Conservation (phyloP, 2,329 filamentous ascomycete species). For the Colletotrichum costaricense region DNA sequence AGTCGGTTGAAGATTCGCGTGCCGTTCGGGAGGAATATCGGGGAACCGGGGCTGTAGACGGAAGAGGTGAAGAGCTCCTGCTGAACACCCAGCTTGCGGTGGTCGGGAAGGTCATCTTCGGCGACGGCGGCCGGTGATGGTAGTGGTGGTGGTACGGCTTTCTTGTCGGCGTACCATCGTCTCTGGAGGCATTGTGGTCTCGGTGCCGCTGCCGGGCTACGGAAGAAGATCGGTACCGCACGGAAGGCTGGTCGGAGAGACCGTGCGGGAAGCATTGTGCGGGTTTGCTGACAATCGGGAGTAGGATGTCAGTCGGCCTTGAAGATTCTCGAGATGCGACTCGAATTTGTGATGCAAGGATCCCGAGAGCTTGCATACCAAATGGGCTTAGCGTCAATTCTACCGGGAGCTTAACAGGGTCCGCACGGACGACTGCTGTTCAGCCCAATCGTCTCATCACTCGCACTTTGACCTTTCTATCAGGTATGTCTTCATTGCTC, state of each 20-base stretch:
- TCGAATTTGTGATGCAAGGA: constrained; percentile 24
- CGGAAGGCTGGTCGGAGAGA: constrained; percentile 36
- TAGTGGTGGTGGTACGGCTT: not conserved
- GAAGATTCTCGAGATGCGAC: not conserved
- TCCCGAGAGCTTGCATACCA: constrained; percentile 20
- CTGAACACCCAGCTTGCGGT: constrained; percentile 69
- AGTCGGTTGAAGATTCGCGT: constrained; percentile 86
- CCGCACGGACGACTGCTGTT: not conserved
- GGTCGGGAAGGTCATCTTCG: constrained; percentile 57
- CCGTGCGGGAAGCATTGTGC: constrained; percentile 42
- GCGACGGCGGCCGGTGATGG: not conserved
- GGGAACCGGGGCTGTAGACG: constrained; percentile 84
- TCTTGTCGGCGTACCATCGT: constrained; percentile 31
- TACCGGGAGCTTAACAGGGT: not conserved
- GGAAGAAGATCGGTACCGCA: constrained; percentile 7
- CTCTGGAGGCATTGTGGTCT: not conserved
- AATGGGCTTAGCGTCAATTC: constrained; percentile 9
- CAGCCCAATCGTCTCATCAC: not conserved
- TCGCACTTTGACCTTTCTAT: too few relatives aligned
- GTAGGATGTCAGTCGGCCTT: constrained; percentile 16
- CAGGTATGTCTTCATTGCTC: not conserved
- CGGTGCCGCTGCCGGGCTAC: not conserved
- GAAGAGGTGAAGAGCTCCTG: constrained; percentile 86
- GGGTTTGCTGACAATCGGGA: constrained; percentile 18
- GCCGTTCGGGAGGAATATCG: constrained; percentile 85